A percentile compares a stretch with the other conserved stretches of the same genome.
These are phyloP conservation scores for Boechera divaricarpa DNA, from an alignment of 345 rosid genomes.

Conservation along the genomic window DNA sequence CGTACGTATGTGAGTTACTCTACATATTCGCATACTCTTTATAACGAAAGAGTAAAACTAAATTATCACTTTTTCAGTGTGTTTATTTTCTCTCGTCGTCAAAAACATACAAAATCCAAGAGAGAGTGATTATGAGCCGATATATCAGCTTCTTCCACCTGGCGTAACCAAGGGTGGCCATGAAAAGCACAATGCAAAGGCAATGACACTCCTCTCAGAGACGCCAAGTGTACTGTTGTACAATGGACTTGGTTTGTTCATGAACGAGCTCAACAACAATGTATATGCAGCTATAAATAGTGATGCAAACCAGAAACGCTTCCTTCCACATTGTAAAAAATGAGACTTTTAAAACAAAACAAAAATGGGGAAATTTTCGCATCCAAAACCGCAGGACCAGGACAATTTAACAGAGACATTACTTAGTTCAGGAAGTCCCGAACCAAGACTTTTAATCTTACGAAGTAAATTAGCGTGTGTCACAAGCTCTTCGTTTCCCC, in stretches of 20 bases:
- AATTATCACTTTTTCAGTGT: no score
- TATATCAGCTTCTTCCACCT: background rate
- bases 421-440: background rate
- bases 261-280: no score
- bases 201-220: background rate
- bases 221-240: background rate
- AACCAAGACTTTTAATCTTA: background rate
- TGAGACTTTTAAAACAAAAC: background rate
- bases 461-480: background rate
- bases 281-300: background rate
- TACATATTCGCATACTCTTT: no score
- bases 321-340: constrained; percentile 4
- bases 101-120: no score
- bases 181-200: no score
- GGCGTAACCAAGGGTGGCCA: background rate
- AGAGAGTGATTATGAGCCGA: background rate
- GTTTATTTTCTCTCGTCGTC: background rate
- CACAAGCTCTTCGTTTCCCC: background rate
- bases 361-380: no score
- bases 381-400: no score
- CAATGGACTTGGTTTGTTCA: background rate
- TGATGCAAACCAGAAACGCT: background rate
- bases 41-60: no score
- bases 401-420: background rate
- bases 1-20: background rate